phyloP scores from a whole-genome alignment of 331 rosid genomes.

The Malus hybrid region DNA sequence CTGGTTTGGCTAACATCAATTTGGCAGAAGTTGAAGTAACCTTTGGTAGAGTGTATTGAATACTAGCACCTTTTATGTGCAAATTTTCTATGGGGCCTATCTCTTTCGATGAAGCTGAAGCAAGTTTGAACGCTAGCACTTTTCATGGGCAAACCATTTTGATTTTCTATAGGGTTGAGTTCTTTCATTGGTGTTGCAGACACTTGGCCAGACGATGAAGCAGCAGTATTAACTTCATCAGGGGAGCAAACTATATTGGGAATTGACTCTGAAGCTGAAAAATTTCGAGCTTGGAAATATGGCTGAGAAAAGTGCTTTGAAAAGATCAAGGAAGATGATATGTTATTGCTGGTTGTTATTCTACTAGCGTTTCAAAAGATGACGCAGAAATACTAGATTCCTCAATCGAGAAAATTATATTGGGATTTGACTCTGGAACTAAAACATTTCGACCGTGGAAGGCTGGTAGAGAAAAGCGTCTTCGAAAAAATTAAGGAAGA shows the following conservation, averaged over 20 bases:
- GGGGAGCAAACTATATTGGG: not conserved
- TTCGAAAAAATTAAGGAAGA: conserved; percentile 36
- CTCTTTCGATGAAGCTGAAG: conserved; percentile 41
- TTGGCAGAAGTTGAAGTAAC: conserved; percentile 40
- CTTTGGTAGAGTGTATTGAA: conserved; percentile 3
- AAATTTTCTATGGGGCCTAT: conserved; percentile 4
- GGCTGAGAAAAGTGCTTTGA: conserved; percentile 36
- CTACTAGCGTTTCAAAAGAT: conserved; percentile 5
- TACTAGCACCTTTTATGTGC: not conserved
- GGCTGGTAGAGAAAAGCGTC: conserved; percentile 33
- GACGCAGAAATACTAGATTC: conserved; percentile 11
- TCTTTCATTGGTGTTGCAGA: conserved; percentile 39
- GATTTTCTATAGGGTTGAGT: conserved; percentile 4
- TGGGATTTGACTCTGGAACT: conserved; percentile 15
- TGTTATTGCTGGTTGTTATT: conserved; percentile 31
- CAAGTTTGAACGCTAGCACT: not conserved
- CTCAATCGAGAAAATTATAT: not conserved
- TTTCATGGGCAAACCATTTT: conserved; percentile 11
- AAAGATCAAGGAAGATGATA: conserved; percentile 45
- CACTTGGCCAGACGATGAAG: not conserved
- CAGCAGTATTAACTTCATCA: conserved; percentile 13
- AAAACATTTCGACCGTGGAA: conserved; percentile 9
- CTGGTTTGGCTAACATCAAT: conserved; percentile 54
- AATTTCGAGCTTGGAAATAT: conserved; percentile 8
- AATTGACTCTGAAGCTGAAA: conserved; percentile 16